Evolutionary conservation across 169 alveolate species (phyloP).

Genomic region (Plasmodium sp.): DNA sequence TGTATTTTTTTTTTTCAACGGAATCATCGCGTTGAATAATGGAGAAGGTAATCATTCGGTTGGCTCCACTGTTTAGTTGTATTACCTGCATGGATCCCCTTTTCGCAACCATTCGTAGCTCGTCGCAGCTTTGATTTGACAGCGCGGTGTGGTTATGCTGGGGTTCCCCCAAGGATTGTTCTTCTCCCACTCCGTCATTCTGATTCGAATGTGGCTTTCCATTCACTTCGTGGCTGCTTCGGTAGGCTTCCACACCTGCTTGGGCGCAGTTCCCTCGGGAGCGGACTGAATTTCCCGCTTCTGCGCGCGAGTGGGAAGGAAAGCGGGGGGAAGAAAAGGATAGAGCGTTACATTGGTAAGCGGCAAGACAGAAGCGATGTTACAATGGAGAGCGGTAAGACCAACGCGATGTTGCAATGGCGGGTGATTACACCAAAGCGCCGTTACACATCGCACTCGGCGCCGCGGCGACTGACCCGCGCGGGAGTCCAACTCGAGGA

Average conservation of each 20-base stretch:
- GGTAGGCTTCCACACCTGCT: not conserved
- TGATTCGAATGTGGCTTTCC: not conserved
- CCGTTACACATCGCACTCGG: not conserved
- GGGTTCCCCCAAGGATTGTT: not conserved
- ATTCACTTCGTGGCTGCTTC: not conserved
- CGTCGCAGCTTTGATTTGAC: not conserved
- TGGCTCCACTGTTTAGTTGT: not conserved
- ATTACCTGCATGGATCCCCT: conserved; percentile 6
- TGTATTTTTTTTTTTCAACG: not conserved
- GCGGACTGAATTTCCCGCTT: not conserved
- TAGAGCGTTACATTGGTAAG: not conserved
- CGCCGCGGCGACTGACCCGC: not conserved
- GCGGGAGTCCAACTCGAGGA: conserved; percentile 4
- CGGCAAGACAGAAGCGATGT: not conserved
- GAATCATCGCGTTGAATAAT: not conserved
- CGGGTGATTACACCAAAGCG: not conserved
- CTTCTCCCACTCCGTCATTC: not conserved
- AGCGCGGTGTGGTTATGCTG: not conserved
- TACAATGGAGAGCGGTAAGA: not conserved
- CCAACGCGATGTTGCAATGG: not conserved
- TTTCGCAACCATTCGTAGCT: not conserved
- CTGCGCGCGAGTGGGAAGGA: not conserved
- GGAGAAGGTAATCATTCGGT: not conserved
- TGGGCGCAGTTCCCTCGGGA: not conserved
- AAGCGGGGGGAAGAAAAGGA: not conserved